Evolutionary conservation across 139 green algal genomes (phyloP).

Genomic region (Tetradesmus obliquus): DNA sequence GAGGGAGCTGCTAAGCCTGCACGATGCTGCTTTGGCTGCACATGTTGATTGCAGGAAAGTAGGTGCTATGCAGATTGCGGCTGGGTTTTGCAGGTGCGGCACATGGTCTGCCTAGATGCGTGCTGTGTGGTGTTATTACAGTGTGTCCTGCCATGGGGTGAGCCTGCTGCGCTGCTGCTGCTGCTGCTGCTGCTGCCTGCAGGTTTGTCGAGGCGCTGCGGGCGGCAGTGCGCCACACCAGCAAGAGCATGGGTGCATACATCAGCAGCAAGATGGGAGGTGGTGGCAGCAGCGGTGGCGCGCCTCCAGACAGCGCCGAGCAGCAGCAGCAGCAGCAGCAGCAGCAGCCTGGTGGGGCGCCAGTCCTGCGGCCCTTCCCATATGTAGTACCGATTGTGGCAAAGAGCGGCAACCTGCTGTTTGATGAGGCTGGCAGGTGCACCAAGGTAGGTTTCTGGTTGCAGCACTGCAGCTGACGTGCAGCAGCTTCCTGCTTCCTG

Average conservation of each 20-base stretch:
- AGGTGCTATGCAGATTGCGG: neutral
- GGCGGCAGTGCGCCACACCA: conserved; percentile 43
- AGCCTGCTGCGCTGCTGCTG: neutral
- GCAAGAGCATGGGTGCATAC: conserved; percentile 35
- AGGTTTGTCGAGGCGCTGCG: conserved; percentile 51
- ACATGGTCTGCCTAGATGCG: neutral
- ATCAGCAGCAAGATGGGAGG: conserved; percentile 42
- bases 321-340: neutral
- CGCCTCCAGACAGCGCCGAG: neutral
- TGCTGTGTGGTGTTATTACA: neutral
- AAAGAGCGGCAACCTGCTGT: conserved; percentile 46
- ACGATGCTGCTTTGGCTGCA: too few relatives aligned
- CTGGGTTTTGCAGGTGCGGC: neutral
- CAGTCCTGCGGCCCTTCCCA: conserved; percentile 23
- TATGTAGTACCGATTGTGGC: conserved; percentile 49
- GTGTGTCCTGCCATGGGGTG: neutral
- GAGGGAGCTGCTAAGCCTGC: neutral
- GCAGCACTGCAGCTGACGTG: neutral
- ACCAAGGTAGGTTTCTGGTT: conserved; percentile 23
- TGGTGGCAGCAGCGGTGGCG: neutral
- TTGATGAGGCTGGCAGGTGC: conserved; percentile 38
- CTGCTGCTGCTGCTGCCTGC: neutral
- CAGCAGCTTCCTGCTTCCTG: neutral
- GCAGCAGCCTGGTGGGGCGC: neutral
- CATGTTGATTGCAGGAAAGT: too few relatives aligned